Conservation (phyloP, 164 flowering plant species). For the Nymphaea thermarum region DNA sequence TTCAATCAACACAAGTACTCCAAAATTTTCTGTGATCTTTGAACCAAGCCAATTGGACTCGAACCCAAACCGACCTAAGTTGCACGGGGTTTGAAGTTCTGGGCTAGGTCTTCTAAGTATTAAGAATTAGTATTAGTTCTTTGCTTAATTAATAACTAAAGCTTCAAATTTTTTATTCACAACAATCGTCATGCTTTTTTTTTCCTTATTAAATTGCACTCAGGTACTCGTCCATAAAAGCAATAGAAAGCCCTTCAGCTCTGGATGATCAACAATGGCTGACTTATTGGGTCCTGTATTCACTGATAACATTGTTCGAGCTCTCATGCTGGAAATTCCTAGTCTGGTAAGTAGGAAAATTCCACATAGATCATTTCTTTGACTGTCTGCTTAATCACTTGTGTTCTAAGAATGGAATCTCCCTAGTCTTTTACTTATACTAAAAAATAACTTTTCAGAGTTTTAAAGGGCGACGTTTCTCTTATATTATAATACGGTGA, state of each 20-base stretch:
- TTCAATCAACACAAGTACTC: too few relatives aligned
- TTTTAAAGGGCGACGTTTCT: too few relatives aligned
- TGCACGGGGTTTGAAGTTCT: too few relatives aligned
- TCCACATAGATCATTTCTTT: not conserved
- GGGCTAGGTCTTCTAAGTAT: too few relatives aligned
- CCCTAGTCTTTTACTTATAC: not conserved
- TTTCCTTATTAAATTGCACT: not conserved
- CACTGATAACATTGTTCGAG: constrained; percentile 77
- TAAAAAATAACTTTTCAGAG: too few relatives aligned
- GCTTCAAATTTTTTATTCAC: not conserved
- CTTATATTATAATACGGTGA: too few relatives aligned
- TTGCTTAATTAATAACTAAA: too few relatives aligned
- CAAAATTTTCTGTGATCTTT: too few relatives aligned
- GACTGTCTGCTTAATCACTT: not conserved
- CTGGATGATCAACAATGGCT: constrained; percentile 94
- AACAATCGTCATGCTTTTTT: not conserved
- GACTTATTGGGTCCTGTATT: constrained; percentile 85
- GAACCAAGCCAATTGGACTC: too few relatives aligned
- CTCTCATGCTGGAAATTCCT: constrained; percentile 63
- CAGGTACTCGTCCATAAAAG: constrained; percentile 51
- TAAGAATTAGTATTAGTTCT: too few relatives aligned
- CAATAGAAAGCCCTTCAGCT: constrained; percentile 76
- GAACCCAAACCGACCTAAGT: too few relatives aligned
- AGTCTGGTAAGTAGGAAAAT: constrained; percentile 35
- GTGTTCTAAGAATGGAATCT: not conserved